phyloP scores from a whole-genome alignment of 495 filamentous ascomycete genomes.

The Lineolata rhizophorae region DNA sequence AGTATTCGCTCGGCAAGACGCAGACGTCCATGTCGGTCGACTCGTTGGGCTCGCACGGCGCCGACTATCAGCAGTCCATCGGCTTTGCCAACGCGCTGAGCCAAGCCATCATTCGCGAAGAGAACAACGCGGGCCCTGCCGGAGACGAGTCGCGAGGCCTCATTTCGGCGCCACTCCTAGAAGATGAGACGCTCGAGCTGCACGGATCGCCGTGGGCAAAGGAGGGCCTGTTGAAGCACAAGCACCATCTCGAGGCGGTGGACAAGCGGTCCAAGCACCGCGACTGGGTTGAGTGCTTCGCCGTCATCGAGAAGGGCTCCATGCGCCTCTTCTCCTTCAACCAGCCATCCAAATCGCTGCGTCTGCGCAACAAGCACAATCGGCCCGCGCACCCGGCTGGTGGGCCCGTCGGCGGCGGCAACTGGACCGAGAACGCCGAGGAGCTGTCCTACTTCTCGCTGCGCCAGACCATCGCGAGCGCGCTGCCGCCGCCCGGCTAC shows the following conservation, averaged over 20 bases:
- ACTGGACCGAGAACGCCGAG: constrained; percentile 92
- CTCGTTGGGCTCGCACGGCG: constrained; percentile 60
- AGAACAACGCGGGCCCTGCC: constrained; percentile 34
- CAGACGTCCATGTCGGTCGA: constrained; percentile 81
- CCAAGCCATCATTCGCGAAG: constrained; percentile 85
- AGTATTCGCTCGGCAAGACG: constrained; percentile 71
- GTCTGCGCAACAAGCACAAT: constrained; percentile 37
- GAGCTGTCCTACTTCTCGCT: constrained; percentile 69
- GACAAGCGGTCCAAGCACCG: constrained; percentile 84
- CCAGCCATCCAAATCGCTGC: constrained; percentile 40
- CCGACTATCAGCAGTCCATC: constrained; percentile 87
- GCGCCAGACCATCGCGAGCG: constrained; percentile 78
- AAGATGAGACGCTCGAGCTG: constrained; percentile 79
- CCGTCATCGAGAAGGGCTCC: constrained; percentile 93
- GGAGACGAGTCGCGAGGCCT: constrained; percentile 12
- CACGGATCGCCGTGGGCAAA: constrained; percentile 93
- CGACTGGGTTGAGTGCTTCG: constrained; percentile 88
- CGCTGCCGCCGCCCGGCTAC: constrained; percentile 76
- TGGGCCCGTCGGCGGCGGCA: constrained; percentile 72
- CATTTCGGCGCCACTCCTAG: constrained; percentile 36
- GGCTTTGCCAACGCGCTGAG: constrained; percentile 94
- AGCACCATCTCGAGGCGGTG: constrained; percentile 75
- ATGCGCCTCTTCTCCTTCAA: constrained; percentile 87
- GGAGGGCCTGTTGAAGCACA: constrained; percentile 87
- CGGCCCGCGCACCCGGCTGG: constrained; percentile 24